phyloP scores from a whole-genome alignment of 176 grass and related monocot species.

The Oryza australiensis region DNA sequence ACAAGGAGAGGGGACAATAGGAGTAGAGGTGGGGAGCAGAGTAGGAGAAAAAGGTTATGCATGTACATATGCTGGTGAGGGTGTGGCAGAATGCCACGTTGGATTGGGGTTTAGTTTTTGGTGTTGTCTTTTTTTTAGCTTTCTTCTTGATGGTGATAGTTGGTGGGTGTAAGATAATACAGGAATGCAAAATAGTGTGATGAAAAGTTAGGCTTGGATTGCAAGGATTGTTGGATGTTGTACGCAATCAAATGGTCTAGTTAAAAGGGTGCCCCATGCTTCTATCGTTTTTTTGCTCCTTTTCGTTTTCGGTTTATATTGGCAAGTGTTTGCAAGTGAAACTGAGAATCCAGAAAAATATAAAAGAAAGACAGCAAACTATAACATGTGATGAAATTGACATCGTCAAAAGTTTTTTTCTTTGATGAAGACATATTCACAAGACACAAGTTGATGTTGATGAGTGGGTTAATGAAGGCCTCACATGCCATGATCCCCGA shows the following conservation, averaged over 20 bases:
- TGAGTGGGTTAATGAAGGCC: background rate
- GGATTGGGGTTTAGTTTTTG: conserved; percentile 21
- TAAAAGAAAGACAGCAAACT: background rate
- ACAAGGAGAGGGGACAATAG: conserved; percentile 49
- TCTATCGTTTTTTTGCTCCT: background rate
- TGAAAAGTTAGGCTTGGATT: conserved; percentile 38
- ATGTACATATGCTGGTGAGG: conserved; percentile 38
- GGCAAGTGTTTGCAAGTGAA: background rate
- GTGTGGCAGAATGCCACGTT: conserved; percentile 48
- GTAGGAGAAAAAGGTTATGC: background rate
- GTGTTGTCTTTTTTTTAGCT: conserved; percentile 25
- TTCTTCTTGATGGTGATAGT: conserved; percentile 41
- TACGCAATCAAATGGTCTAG: conserved; percentile 16
- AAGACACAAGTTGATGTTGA: background rate
- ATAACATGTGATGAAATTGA: conserved; percentile 4
- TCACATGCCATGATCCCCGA: background rate
- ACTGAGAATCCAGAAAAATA: background rate
- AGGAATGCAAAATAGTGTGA: conserved; percentile 38
- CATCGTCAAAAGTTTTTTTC: background rate
- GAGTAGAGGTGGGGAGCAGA: background rate
- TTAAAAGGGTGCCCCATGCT: background rate
- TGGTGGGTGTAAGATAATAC: conserved; percentile 11
- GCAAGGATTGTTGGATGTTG: conserved; percentile 33
- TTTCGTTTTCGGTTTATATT: background rate
- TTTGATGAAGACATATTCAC: background rate